Evolutionary conservation across 2,329 filamentous ascomycete species (phyloP), one percentile per base, ranked within the genome.

Genomic region (Phaeosphaeria sp.): DNA sequence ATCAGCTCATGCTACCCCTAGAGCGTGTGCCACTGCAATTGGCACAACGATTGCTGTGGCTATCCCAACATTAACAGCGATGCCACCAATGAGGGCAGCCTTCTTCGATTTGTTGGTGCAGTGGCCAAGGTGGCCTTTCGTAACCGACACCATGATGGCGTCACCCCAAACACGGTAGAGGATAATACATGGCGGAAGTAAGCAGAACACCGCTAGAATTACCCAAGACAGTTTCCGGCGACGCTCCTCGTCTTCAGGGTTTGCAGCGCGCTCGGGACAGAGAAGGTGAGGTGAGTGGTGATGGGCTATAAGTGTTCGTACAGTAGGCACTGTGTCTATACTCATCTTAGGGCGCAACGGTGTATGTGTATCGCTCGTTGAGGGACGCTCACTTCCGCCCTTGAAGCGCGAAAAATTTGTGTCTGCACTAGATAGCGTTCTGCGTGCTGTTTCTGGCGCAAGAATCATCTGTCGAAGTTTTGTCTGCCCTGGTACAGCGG

Each of bases 161-260:
- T 79, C 77, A 36, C 73, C 69, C 21, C 64, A 60, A 23, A 66
- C 67, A n/a, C 76, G 74, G 55, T 71, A 77, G 22, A 79, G 66
- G 25, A 78, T 63, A 25, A 78, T 71, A 13, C 72, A 62, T 6
- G 76, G 72, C 4, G 77, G 77, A 15, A 78, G 60, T 1, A 78
- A 21, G 48, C 70, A 73, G 55, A 75, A 78, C 1, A 64, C 52
- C 1, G 62, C 66, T 33, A 78, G 70, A 44, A 78, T 70, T 23
- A 66, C 48, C 70, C 73, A 74, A 3, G 74, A 78, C n/a, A 71
- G 56, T 50, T 66, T 66, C 17, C 65, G 62, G 11, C 69, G 66
- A 39, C 66, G 63, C 41, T 51, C 65, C 46, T 75, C 72, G n/a
- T 71, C 67, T 22, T 70, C 65, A 2, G 63, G 56, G 3, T 64